phyloP scores from a whole-genome alignment of 2,329 filamentous ascomycete species.

The Diplodia seriata region DNA sequence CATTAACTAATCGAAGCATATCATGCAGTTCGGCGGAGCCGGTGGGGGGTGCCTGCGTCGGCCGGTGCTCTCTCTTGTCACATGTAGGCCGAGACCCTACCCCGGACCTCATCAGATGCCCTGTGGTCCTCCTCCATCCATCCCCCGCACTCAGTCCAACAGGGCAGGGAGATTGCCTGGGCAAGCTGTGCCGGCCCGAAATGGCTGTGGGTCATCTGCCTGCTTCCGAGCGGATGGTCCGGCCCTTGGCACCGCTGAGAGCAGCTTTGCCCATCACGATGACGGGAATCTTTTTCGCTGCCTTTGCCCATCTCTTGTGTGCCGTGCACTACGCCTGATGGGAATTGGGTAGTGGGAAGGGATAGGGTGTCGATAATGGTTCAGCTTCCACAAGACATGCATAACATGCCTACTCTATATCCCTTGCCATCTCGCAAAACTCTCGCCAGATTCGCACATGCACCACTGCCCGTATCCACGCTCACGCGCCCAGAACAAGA shows the following conservation, averaged over 20 bases:
- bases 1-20: slow-evolving; percentile 16
- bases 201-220: background rate
- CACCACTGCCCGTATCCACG: slow-evolving; percentile 15
- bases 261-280: background rate
- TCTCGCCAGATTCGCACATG: slow-evolving; percentile 30
- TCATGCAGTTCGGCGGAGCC: slow-evolving; percentile 18
- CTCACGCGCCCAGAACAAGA: background rate
- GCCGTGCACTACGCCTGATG: background rate
- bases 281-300: background rate
- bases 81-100: slow-evolving; percentile 4
- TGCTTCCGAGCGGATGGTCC: background rate
- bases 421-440: slow-evolving; percentile 23
- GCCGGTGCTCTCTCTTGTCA: background rate
- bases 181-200: background rate
- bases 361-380: background rate
- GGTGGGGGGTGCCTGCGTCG: slow-evolving; percentile 4
- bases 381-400: slow-evolving; percentile 17
- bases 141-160: background rate
- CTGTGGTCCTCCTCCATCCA: background rate
- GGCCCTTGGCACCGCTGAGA: background rate
- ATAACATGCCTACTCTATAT: slow-evolving; percentile 6
- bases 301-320: background rate
- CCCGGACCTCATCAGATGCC: background rate
- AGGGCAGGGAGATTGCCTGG: background rate
- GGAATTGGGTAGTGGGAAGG: background rate